Percentiles rank a stretch among this genome's conserved stretches.
These are phyloP conservation scores for Erigeron philadelphicus DNA, from an alignment of 140 eudicot species.

Conservation along the genomic window DNA sequence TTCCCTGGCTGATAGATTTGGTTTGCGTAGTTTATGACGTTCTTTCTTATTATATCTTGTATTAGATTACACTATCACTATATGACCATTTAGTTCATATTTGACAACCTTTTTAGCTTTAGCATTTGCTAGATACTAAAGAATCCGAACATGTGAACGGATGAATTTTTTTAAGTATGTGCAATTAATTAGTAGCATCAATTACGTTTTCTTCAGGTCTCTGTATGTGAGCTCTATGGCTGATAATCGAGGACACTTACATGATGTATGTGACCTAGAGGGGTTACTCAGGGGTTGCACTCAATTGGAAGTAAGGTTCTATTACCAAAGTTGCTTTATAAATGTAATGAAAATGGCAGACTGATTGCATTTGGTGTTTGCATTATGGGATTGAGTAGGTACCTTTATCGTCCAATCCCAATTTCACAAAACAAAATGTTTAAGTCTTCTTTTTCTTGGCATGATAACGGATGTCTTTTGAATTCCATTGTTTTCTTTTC, in stretches of 20 bases:
- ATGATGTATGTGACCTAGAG: slow-evolving; percentile 87
- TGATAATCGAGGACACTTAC: slow-evolving; percentile 77
- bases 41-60: not conserved
- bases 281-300: slow-evolving; percentile 85
- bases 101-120: slow-evolving; percentile 13
- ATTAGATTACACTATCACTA: not conserved
- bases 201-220: slow-evolving; percentile 62
- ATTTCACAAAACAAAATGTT: slow-evolving; percentile 9
- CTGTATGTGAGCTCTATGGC: slow-evolving; percentile 91
- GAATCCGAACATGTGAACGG: slow-evolving; percentile 4
- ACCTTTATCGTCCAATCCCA: not conserved
- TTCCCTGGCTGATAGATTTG: not conserved
- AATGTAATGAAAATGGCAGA: slow-evolving; percentile 5
- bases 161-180: slow-evolving; percentile 19
- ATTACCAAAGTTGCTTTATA: slow-evolving; percentile 25
- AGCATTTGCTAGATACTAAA: slow-evolving; percentile 22
- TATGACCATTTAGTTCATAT: not conserved
- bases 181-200: slow-evolving; percentile 33
- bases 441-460: slow-evolving; percentile 8
- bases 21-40: not conserved
- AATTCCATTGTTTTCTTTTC: not conserved
- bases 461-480: slow-evolving; percentile 1
- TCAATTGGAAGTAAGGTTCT: slow-evolving; percentile 91
- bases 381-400: slow-evolving; percentile 16
- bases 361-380: slow-evolving; percentile 21